Evolutionary conservation across 208 protist genomes (phyloP).

Genomic region (Trypanosoma platydactyli): DNA sequence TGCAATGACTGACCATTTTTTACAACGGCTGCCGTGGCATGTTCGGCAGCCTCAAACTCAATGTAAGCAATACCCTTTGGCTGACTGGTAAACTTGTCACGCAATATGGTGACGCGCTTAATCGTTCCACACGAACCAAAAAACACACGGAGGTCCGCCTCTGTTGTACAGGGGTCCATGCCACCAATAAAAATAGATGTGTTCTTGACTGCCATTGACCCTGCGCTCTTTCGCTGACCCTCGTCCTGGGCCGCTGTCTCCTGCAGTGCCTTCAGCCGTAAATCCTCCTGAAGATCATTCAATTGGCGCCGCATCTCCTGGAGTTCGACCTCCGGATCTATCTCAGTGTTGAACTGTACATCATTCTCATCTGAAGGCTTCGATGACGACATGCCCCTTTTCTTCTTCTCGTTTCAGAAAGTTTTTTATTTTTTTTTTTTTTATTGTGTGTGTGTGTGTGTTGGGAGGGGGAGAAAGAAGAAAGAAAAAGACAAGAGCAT

Average conservation of each 20-base stretch:
- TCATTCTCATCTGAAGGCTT: constrained; percentile 25
- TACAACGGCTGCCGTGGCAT: constrained; percentile 76
- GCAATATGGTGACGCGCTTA: constrained; percentile 89
- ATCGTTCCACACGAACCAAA: constrained; percentile 90
- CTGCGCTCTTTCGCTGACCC: constrained; percentile 69
- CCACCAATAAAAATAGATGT: constrained; percentile 93
- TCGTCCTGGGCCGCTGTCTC: constrained; percentile 83
- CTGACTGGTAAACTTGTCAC: constrained; percentile 86
- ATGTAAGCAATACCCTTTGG: constrained; percentile 93
- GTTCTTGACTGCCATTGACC: constrained; percentile 42
- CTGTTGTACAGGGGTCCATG: constrained; percentile 84
- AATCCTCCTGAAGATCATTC: constrained; percentile 82
- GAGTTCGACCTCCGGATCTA: constrained; percentile 69
- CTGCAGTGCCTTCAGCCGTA: constrained; percentile 79
- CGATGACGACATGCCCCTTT: constrained; percentile 20
- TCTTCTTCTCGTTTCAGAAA: constrained; percentile 38
- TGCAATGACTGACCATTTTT: constrained; percentile 89
- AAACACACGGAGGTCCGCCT: constrained; percentile 91
- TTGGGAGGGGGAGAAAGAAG: background rate
- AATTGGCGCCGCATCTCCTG: constrained; percentile 82
- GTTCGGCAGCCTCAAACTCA: constrained; percentile 87
- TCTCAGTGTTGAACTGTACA: constrained; percentile 43
- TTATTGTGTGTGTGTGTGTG: constrained; percentile 1
- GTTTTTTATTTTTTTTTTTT: constrained; percentile 26
- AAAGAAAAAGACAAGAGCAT: constrained; percentile 11